These are phyloP conservation scores for Cryptococcus amylolentus DNA, from an alignment of 1,284 basidiomycete genomes.

Conservation along the genomic window DNA sequence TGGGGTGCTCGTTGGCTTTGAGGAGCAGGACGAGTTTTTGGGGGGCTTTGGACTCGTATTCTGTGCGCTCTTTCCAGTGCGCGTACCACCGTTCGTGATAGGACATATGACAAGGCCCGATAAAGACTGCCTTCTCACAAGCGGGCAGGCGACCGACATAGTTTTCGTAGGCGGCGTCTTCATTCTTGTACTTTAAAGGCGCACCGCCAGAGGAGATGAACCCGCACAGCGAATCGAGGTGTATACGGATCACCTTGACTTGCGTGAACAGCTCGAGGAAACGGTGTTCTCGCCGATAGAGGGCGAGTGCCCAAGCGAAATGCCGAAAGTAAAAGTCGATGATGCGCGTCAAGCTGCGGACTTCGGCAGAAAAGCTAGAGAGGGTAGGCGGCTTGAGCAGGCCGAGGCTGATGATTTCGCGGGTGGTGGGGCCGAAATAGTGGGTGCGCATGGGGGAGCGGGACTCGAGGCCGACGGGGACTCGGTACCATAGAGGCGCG, in stretches of 20 bases:
- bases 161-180: neutral
- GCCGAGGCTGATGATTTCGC: neutral
- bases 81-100: neutral
- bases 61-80: neutral
- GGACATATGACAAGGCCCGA: neutral
- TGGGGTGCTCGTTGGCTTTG: neutral
- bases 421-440: slow-evolving; percentile 1
- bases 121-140: neutral
- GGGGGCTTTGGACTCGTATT: neutral
- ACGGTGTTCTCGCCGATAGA: slow-evolving; percentile 1
- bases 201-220: neutral
- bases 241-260: neutral
- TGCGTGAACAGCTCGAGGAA: neutral
- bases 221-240: slow-evolving; percentile 1
- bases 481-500: neutral
- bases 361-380: neutral
- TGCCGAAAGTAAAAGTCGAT: slow-evolving; percentile 2
- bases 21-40: neutral
- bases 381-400: slow-evolving; percentile 1
- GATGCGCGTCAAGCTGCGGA: neutral
- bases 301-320: slow-evolving; percentile 1
- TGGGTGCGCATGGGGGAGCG: neutral
- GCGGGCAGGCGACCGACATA: neutral
- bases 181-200: neutral
- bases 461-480: slow-evolving; percentile 1